Conservation (phyloP, 768 basidiomycete genomes). For the Tulasnella sp. region DNA sequence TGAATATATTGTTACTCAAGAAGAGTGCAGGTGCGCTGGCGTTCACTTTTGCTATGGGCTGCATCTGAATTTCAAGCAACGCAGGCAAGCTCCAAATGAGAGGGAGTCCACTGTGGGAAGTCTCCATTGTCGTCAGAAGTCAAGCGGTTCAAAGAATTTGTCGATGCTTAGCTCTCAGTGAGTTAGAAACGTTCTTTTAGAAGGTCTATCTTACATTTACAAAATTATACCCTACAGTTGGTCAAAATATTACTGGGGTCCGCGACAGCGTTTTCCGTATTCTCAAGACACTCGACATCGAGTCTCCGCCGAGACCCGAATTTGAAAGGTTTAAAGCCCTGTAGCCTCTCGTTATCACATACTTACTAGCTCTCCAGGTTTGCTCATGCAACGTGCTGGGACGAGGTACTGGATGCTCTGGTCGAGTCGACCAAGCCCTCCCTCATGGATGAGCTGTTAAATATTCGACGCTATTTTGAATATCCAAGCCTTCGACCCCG, state of each 20-base stretch:
- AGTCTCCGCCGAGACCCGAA: not conserved
- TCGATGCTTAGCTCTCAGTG: not conserved
- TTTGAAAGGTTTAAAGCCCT: not conserved
- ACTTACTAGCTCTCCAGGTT: not conserved
- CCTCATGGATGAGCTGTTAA: no score
- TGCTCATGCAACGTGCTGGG: no score
- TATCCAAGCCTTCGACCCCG: no score
- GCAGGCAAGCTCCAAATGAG: not conserved
- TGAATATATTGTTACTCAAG: not conserved
- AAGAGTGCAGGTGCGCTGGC: not conserved
- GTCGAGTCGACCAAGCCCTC: no score
- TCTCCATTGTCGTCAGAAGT: not conserved
- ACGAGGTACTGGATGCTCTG: no score
- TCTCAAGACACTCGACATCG: not conserved
- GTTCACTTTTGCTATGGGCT: not conserved
- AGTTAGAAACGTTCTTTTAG: not conserved
- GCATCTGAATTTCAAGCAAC: not conserved
- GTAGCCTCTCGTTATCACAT: not conserved
- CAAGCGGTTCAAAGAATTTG: not conserved
- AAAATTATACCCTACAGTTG: not conserved
- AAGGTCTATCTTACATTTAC: not conserved
- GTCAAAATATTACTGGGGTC: not conserved
- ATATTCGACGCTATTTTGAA: no score
- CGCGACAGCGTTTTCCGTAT: not conserved
- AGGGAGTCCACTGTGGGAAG: not conserved